These are phyloP conservation scores for Russula virescens DNA, from an alignment of 768 basidiomycete species.

Conservation along the genomic window DNA sequence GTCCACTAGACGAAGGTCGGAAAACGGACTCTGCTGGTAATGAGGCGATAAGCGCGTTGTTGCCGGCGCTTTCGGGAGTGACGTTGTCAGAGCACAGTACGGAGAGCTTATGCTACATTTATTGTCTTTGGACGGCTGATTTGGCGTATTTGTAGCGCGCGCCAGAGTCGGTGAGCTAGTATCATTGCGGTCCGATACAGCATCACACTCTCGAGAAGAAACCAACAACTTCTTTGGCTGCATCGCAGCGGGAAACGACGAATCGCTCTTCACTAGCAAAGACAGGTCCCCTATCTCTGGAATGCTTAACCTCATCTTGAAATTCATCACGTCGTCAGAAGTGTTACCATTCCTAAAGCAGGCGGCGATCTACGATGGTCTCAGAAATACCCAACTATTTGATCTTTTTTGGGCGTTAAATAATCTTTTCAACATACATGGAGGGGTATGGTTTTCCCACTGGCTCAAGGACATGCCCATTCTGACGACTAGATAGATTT, in stretches of 20 bases:
- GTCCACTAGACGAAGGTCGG: too few relatives aligned
- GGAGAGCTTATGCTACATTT: too few relatives aligned
- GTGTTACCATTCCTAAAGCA: slow-evolving; percentile 1
- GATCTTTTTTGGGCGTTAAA: slow-evolving; percentile 12
- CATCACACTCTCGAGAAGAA: too few relatives aligned
- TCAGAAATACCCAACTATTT: slow-evolving; percentile 6
- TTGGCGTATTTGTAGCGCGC: too few relatives aligned
- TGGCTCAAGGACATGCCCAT: background rate
- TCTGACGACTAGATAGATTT: background rate
- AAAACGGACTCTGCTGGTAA: too few relatives aligned
- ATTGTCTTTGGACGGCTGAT: too few relatives aligned
- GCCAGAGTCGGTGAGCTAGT: too few relatives aligned
- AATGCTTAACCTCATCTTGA: background rate
- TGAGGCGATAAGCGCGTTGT: too few relatives aligned
- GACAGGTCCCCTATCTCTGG: background rate
- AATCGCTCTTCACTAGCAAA: background rate
- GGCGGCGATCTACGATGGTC: background rate
- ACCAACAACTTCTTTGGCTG: background rate
- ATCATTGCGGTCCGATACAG: too few relatives aligned
- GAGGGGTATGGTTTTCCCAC: slow-evolving; percentile 3
- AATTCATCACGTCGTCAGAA: background rate
- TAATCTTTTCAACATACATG: slow-evolving; percentile 17
- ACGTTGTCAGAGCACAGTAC: too few relatives aligned
- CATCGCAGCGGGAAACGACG: background rate
- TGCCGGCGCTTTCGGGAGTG: too few relatives aligned